These are phyloP conservation scores for Apiospora hydei DNA, from an alignment of 2,329 filamentous ascomycete genomes.

Conservation along the genomic window DNA sequence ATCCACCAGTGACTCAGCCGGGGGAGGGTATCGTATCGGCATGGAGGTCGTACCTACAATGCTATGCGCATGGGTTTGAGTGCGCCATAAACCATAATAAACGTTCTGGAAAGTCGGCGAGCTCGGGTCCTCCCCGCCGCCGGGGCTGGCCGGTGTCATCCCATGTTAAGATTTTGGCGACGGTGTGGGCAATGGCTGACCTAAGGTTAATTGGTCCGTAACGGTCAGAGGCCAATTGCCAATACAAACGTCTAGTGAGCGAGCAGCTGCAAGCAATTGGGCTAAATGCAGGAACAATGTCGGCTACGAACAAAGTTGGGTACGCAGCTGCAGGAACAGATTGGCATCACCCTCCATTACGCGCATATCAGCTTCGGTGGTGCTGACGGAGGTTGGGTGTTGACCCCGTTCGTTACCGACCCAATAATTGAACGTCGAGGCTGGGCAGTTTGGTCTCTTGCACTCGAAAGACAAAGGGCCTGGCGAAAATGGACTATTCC, in stretches of 20 bases:
- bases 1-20: neutral
- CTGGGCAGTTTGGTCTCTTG: neutral
- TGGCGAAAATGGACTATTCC: neutral
- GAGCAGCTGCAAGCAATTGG: neutral
- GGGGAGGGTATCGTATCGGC: neutral
- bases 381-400: neutral
- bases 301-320: neutral
- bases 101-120: constrained; percentile 1
- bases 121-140: neutral
- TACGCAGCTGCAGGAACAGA: constrained; percentile 20
- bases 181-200: neutral
- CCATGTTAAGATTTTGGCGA: neutral
- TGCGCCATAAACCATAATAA: neutral
- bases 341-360: constrained; percentile 1
- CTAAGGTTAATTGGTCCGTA: neutral
- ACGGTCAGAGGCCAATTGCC: neutral
- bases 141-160: neutral
- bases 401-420: neutral
- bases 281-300: constrained; percentile 3
- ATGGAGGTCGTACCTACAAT: neutral
- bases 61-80: neutral
- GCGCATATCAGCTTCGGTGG: neutral
- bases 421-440: too few relatives aligned
- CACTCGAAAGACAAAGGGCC: neutral
- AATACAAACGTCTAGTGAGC: neutral